Evolutionary conservation across 768 basidiomycete species (phyloP).

Genomic region (Boletellus ananas): DNA sequence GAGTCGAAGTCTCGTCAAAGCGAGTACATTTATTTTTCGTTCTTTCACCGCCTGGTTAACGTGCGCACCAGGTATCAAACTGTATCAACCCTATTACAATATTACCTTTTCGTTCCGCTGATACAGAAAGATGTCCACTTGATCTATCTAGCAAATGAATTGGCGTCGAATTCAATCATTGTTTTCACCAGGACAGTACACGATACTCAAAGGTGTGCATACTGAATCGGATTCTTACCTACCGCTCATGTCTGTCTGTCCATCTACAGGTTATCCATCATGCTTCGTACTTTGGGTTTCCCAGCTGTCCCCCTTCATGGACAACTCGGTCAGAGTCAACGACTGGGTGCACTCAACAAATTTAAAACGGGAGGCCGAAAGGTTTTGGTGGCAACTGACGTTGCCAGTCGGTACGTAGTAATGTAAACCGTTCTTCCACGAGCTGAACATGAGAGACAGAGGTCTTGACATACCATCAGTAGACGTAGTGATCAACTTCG

Average conservation of each 20-base stretch:
- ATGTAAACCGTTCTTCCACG: not conserved
- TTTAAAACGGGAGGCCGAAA: conserved; percentile 93
- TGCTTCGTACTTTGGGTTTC: conserved; percentile 88
- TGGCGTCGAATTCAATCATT: conserved; percentile 91
- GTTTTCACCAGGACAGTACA: conserved; percentile 95
- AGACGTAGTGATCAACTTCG: conserved; percentile 96
- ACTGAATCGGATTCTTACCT: not conserved
- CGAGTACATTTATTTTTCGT: conserved; percentile 35
- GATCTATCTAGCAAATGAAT: conserved; percentile 80
- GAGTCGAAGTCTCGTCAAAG: conserved; percentile 93
- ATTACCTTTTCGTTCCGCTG: conserved; percentile 91
- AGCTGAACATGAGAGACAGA: conserved; percentile 35
- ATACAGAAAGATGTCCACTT: conserved; percentile 91
- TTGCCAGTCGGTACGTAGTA: conserved; percentile 76
- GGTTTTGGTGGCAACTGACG: conserved; percentile 92
- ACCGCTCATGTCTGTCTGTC: not conserved
- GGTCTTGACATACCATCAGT: conserved; percentile 96
- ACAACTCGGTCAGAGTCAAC: conserved; percentile 88
- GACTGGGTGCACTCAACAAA: conserved; percentile 88
- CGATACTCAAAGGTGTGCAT: conserved; percentile 73
- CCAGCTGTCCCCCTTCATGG: conserved; percentile 95
- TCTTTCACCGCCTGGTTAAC: not conserved
- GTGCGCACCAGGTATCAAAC: conserved; percentile 80
- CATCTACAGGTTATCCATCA: conserved; percentile 67
- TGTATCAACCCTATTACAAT: conserved; percentile 90